Evolutionary conservation across 306 rosid species (phyloP).

Genomic region (Quercus engelmannii): DNA sequence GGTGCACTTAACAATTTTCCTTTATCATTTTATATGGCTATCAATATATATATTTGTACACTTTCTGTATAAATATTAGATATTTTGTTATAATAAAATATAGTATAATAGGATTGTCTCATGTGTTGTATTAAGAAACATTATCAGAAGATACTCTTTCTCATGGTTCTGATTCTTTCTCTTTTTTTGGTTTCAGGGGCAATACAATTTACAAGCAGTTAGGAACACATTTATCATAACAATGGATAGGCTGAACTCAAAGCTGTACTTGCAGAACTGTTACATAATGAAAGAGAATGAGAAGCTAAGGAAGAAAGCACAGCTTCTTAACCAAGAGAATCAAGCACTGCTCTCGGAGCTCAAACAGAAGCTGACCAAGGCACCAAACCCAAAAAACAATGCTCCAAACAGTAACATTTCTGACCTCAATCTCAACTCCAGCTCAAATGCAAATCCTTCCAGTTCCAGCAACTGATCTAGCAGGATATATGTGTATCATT

Average conservation of each 20-base stretch:
- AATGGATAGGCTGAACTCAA: constrained; percentile 95
- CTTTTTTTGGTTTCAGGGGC: constrained; percentile 31
- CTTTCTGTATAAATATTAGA: background rate
- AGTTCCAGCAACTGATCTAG: constrained; percentile 52
- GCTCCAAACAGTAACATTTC: constrained; percentile 43
- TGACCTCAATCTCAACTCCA: constrained; percentile 65
- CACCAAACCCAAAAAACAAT: constrained; percentile 34
- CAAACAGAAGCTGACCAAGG: constrained; percentile 77
- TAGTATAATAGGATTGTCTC: background rate
- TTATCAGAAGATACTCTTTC: background rate
- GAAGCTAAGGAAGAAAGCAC: constrained; percentile 94
- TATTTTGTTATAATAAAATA: background rate
- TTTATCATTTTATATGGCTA: background rate
- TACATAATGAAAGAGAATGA: constrained; percentile 97
- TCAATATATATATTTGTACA: background rate
- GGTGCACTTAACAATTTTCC: background rate
- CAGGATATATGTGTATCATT: constrained; percentile 18
- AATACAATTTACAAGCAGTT: background rate
- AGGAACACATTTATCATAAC: background rate
- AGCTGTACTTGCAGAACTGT: constrained; percentile 90
- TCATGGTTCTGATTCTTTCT: background rate
- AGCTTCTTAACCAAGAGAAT: constrained; percentile 91
- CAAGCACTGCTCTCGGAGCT: constrained; percentile 86
- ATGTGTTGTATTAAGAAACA: constrained; percentile 8
- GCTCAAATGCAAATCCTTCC: constrained; percentile 52